Base-by-base conservation (phyloP, 768 basidiomycete species). In the Agrocybe praecox region DNA sequence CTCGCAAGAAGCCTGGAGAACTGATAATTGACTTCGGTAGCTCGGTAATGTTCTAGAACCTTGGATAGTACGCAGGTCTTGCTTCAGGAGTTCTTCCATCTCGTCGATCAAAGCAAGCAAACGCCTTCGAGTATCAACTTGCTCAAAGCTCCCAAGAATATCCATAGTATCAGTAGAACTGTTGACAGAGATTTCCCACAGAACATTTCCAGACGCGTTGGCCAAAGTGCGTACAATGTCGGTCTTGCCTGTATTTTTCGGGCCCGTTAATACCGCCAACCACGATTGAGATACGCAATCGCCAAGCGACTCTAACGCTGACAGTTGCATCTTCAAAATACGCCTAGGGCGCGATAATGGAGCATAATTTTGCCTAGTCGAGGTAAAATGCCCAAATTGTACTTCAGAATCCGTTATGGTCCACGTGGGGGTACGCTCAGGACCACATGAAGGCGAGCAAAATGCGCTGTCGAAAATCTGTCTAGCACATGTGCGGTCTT, bases 71-170 rank as follows among this genome's bases (percentile, higher is more conserved):
- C 82, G 79, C 36, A 77, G 65, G 32, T 73, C 66, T 8, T 61
- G 55, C 23, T 83, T 76, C 2, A 79, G 56, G 1, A 81, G 57
- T 22, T 59, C 57, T 19, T 83, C 59, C 6, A 80, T 62, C 17
- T 80, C 72, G 26, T 79, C 73, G 11, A 82, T 65, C 10, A 81
- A 55, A 17, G 66, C 64, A 10, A 72, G 52, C 26, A 76, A 57
- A 17, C 77, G 79, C 33, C 75, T 73, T n/a, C 71, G 72, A 34
- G 67, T 52, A 68, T 94, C 90, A 23, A 89, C 85, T 72, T 98
- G 96, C 72, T 99, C 97, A 66, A 98, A 98, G 69, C 92, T 90
- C 32, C 97, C 97, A 44, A 99, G 75, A 32, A 99, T 87, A 71
- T 99, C 97, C 70, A 88, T 87, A 1, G 95, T 92, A 69, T 99